Evolutionary conservation across 2,329 filamentous ascomycete genomes (phyloP).

Genomic region (Penicillium crustosum): DNA sequence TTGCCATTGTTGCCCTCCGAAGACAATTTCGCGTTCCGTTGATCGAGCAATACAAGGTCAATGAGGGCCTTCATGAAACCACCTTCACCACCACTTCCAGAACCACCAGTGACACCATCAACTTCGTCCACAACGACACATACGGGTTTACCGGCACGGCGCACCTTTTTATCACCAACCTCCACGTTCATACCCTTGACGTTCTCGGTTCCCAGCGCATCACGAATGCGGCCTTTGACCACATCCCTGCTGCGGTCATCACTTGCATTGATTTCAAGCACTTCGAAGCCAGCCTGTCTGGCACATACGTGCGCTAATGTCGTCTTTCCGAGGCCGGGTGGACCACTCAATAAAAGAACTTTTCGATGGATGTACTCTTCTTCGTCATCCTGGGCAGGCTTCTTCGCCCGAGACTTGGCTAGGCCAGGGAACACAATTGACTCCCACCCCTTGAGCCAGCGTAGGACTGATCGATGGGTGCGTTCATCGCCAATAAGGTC

Average conservation of each 20-base stretch:
- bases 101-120: slow-evolving; percentile 84
- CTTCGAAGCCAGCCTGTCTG: slow-evolving; percentile 90
- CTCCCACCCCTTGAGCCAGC: slow-evolving; percentile 96
- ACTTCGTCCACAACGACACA: slow-evolving; percentile 97
- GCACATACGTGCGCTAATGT: slow-evolving; percentile 96
- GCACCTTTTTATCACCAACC: slow-evolving; percentile 51
- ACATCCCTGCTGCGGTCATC: slow-evolving; percentile 89
- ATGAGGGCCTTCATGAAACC: slow-evolving; percentile 95
- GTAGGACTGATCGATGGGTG: slow-evolving; percentile 83
- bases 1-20: slow-evolving; percentile 28
- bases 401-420: slow-evolving; percentile 59
- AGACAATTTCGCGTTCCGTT: slow-evolving; percentile 65
- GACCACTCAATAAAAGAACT: slow-evolving; percentile 84
- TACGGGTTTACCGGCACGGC: slow-evolving; percentile 77
- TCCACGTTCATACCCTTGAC: slow-evolving; percentile 66
- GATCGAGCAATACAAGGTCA: slow-evolving; percentile 81
- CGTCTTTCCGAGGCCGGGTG: slow-evolving; percentile 92
- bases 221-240: slow-evolving; percentile 85
- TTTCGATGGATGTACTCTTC: slow-evolving; percentile 81
- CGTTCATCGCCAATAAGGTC: slow-evolving; percentile 93
- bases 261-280: slow-evolving; percentile 96
- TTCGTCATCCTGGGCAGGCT: slow-evolving; percentile 45
- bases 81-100: slow-evolving; percentile 75
- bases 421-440: slow-evolving; percentile 83
- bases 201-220: slow-evolving; percentile 90